A percentile compares a stretch with the other conserved stretches of the same genome.
Conservation (phyloP, 768 basidiomycete genomes). For the Naematelia aurantialba region DNA sequence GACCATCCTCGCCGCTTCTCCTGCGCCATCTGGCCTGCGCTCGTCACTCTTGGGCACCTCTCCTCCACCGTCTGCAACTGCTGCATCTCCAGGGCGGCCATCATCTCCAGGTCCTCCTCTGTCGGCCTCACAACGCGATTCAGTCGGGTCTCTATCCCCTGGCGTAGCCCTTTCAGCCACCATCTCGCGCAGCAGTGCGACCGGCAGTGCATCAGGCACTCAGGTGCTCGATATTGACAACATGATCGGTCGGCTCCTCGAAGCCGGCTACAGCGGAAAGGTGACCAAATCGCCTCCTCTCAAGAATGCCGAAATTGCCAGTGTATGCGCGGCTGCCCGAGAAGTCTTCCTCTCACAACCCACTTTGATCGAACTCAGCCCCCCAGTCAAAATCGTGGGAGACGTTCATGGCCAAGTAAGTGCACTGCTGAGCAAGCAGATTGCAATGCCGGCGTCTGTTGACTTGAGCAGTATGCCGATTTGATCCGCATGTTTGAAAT, state of each 20-base stretch:
- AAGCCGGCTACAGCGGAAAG: slow-evolving; percentile 97
- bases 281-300: slow-evolving; percentile 84
- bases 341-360: slow-evolving; percentile 96
- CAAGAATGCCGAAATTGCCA: slow-evolving; percentile 92
- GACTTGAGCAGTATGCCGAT: slow-evolving; percentile 92
- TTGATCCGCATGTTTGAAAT: slow-evolving; percentile 98
- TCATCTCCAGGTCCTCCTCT: slow-evolving; percentile 18
- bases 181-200: slow-evolving; percentile 24
- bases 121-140: slow-evolving; percentile 17
- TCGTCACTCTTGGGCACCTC: slow-evolving; percentile 76
- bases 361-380: slow-evolving; percentile 91
- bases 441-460: slow-evolving; percentile 1
- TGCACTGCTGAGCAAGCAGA: background rate
- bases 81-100: slow-evolving; percentile 27
- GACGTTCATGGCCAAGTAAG: slow-evolving; percentile 88
- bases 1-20: slow-evolving; percentile 77
- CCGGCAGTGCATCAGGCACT: slow-evolving; percentile 14
- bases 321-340: slow-evolving; percentile 89
- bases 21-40: slow-evolving; percentile 50
- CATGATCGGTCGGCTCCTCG: slow-evolving; percentile 92
- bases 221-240: slow-evolving; percentile 86
- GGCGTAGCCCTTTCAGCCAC: slow-evolving; percentile 51
- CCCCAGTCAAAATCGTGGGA: slow-evolving; percentile 98
- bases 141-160: slow-evolving; percentile 46
- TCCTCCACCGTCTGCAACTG: slow-evolving; percentile 35